phyloP scores from a whole-genome alignment of 2,329 filamentous ascomycete genomes.

The Ceratocystis lukuohia region DNA sequence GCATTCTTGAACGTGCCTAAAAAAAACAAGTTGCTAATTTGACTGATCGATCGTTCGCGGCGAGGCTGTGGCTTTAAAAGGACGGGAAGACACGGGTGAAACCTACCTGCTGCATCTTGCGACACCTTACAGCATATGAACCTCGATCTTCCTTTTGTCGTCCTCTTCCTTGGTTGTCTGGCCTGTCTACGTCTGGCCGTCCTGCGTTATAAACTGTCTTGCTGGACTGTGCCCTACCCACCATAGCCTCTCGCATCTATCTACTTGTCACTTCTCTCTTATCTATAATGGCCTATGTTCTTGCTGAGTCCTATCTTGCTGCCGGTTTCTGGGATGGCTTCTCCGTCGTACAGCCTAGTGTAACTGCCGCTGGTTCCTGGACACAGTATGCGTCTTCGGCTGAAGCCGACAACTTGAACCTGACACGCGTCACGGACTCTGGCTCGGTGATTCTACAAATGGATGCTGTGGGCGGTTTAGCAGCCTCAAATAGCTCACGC shows the following conservation, averaged over 20 bases:
- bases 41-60: background rate
- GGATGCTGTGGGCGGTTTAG: slow-evolving; percentile 49
- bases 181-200: background rate
- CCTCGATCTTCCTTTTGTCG: background rate
- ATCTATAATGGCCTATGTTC: slow-evolving; percentile 11
- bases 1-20: background rate
- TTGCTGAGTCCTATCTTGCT: slow-evolving; percentile 13
- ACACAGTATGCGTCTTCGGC: slow-evolving; percentile 32
- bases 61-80: background rate
- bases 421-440: slow-evolving; percentile 38
- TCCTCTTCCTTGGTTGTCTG: background rate
- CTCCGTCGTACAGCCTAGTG: slow-evolving; percentile 1
- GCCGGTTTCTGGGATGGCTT: slow-evolving; percentile 13
- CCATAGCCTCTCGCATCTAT: background rate
- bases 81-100: background rate
- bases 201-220: background rate
- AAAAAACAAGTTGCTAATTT: background rate
- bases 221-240: too few relatives aligned
- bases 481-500: background rate
- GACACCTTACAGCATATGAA: background rate
- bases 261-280: background rate
- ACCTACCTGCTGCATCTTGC: too few relatives aligned
- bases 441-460: slow-evolving; percentile 46
- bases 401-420: slow-evolving; percentile 32
- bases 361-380: slow-evolving; percentile 7